Conservation (phyloP, 1,139 yeast species). For the Kodamaea plutei region DNA sequence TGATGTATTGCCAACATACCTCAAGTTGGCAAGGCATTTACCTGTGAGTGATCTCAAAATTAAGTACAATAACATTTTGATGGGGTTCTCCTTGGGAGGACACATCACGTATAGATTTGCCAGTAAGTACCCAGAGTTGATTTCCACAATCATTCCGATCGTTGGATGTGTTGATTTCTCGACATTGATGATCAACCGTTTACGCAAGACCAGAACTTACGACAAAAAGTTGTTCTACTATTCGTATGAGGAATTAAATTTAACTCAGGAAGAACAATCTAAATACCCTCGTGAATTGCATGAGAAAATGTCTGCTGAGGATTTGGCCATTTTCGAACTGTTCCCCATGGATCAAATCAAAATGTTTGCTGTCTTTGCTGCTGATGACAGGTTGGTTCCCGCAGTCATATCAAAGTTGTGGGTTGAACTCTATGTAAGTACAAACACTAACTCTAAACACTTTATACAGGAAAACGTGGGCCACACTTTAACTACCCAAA, state of each 20-base stretch:
- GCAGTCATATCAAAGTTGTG: constrained; percentile 30
- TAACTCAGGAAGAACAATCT: constrained; percentile 22
- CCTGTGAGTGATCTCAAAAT: constrained; percentile 18
- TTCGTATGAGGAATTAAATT: constrained; percentile 33
- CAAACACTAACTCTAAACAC: constrained; percentile 23
- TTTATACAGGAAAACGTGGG: constrained; percentile 31
- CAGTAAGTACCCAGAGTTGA: constrained; percentile 32
- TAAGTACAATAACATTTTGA: constrained; percentile 31
- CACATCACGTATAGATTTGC: constrained; percentile 52
- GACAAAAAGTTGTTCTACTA: constrained; percentile 30
- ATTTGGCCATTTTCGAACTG: constrained; percentile 30
- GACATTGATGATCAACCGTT: constrained; percentile 39
- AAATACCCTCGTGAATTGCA: constrained; percentile 38
- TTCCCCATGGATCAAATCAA: constrained; percentile 32
- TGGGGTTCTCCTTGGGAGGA: constrained; percentile 62
- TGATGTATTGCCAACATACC: constrained; percentile 45
- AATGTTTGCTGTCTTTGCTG: constrained; percentile 38
- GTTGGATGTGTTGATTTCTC: constrained; percentile 46
- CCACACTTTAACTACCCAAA: constrained; percentile 34
- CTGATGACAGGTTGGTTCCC: constrained; percentile 37
- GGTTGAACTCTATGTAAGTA: constrained; percentile 28
- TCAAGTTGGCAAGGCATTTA: constrained; percentile 32
- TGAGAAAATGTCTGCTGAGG: constrained; percentile 26
- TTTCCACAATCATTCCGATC: constrained; percentile 42
- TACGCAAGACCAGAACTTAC: constrained; percentile 20